phyloP scores from a whole-genome alignment of 1,284 basidiomycete genomes.

The Ceratobasidium theobromae region DNA sequence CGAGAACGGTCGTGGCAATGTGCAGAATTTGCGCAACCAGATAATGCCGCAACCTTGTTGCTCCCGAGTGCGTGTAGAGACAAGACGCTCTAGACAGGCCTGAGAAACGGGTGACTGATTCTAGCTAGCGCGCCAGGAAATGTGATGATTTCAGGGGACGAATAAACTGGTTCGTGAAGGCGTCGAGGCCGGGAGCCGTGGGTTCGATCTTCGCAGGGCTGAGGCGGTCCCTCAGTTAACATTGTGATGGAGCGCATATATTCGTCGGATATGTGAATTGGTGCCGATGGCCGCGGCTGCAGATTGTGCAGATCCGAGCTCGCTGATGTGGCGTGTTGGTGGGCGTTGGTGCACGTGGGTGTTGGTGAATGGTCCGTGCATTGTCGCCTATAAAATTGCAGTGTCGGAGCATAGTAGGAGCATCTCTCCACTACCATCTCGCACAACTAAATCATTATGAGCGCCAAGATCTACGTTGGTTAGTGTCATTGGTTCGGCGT shows the following conservation, averaged over 20 bases:
- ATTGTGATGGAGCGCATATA: slow-evolving; percentile 7
- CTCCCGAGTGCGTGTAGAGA: too few relatives aligned
- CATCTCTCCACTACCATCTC: neutral
- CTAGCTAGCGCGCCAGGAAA: neutral
- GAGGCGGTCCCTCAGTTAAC: slow-evolving; percentile 12
- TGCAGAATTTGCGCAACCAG: neutral
- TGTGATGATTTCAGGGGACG: neutral
- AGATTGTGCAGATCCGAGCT: neutral
- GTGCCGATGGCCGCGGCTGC: neutral
- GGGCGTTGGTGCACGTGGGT: slow-evolving; percentile 3
- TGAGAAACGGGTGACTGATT: neutral
- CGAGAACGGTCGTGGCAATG: too few relatives aligned
- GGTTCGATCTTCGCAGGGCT: neutral
- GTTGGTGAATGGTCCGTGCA: slow-evolving; percentile 7
- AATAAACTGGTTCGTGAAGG: neutral
- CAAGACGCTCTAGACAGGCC: neutral
- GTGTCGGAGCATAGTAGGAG: too few relatives aligned
- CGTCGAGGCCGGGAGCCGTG: neutral
- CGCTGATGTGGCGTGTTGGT: slow-evolving; percentile 11
- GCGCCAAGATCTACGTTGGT: slow-evolving; percentile 32
- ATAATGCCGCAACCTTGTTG: too few relatives aligned
- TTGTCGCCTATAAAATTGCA: slow-evolving; percentile 19
- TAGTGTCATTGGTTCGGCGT: slow-evolving; percentile 28
- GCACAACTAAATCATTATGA: slow-evolving; percentile 10
- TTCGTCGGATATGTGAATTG: neutral